phyloP scores from a whole-genome alignment of 2,329 filamentous ascomycete species.

The Anisogramma anomala region DNA sequence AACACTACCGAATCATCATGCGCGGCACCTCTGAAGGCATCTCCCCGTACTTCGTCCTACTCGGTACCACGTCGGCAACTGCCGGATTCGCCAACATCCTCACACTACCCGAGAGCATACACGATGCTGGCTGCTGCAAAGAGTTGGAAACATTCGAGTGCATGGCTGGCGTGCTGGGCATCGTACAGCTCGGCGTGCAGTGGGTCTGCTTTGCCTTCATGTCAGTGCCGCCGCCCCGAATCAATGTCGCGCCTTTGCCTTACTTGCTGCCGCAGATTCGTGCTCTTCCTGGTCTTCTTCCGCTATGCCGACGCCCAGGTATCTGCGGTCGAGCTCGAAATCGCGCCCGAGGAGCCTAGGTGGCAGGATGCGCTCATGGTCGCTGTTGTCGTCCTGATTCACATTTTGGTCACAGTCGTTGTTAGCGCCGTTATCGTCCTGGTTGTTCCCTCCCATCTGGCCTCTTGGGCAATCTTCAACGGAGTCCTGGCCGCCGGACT shows the following conservation, averaged over 20 bases:
- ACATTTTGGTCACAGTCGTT: constrained; percentile 60
- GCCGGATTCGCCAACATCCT: constrained; percentile 88
- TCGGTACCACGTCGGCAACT: constrained; percentile 84
- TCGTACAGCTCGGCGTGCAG: constrained; percentile 82
- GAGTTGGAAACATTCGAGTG: constrained; percentile 74
- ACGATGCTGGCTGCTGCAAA: constrained; percentile 77
- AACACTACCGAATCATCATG: constrained; percentile 82
- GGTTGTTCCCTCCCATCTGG: constrained; percentile 50
- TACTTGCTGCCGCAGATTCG: constrained; percentile 47
- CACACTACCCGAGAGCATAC: constrained; percentile 68
- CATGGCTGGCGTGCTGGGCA: constrained; percentile 72
- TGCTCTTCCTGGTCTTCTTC: constrained; percentile 93
- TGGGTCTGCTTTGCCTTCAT: constrained; percentile 88
- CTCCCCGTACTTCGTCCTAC: constrained; percentile 85
- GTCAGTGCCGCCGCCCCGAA: constrained; percentile 38
- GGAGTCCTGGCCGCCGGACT: constrained; percentile 69
- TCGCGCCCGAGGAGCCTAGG: constrained; percentile 42
- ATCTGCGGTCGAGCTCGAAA: constrained; percentile 35
- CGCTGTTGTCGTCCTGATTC: constrained; percentile 58
- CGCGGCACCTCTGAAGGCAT: constrained; percentile 85
- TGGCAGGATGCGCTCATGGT: constrained; percentile 73
- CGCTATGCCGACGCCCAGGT: constrained; percentile 48
- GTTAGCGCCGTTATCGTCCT: constrained; percentile 58
- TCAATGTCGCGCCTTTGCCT: neutral
- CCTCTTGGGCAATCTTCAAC: constrained; percentile 73